Percentiles rank a stretch among this genome's conserved stretches.
phyloP scores from a whole-genome alignment of 1,284 basidiomycete species.

The Rhodotorula sp. region DNA sequence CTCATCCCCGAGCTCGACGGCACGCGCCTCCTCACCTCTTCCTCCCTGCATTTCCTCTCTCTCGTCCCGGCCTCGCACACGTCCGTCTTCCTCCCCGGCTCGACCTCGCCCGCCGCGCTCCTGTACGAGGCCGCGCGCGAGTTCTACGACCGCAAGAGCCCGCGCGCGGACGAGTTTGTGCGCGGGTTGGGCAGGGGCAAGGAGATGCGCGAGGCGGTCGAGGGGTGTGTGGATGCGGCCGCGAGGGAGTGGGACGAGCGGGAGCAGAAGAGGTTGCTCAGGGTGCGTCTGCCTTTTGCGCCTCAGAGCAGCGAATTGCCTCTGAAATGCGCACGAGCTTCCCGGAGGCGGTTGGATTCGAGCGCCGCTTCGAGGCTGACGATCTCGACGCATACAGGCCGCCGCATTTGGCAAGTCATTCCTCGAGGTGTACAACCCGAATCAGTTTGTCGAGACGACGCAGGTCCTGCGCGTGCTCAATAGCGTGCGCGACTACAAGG shows the following conservation, averaged over 20 bases:
- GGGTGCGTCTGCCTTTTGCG: conserved; percentile 57
- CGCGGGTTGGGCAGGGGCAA: conserved; percentile 62
- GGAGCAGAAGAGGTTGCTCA: conserved; percentile 85
- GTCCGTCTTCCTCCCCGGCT: conserved; percentile 87
- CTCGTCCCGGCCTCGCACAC: conserved; percentile 83
- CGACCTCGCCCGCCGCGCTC: conserved; percentile 85
- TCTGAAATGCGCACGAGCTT: too few relatives aligned
- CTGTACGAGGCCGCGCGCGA: conserved; percentile 89
- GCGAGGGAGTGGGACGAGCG: conserved; percentile 85
- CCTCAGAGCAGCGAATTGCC: too few relatives aligned
- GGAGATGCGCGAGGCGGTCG: conserved; percentile 82
- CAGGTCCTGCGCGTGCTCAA: conserved; percentile 93
- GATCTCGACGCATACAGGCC: conserved; percentile 59
- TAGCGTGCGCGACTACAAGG: conserved; percentile 83
- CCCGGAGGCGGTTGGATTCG: too few relatives aligned
- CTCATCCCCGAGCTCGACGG: conserved; percentile 85
- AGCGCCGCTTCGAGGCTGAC: too few relatives aligned
- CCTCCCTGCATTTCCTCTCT: conserved; percentile 84
- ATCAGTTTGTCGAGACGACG: conserved; percentile 86
- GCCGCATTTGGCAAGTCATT: conserved; percentile 94
- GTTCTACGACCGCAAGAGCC: conserved; percentile 70
- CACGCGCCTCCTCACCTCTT: conserved; percentile 74
- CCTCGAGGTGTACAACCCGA: conserved; percentile 86
- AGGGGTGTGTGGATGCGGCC: conserved; percentile 91
- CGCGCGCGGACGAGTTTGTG: conserved; percentile 90